These are phyloP conservation scores for Aspergillaceae sp. DNA, from an alignment of 2,329 filamentous ascomycete genomes.

Conservation along the genomic window DNA sequence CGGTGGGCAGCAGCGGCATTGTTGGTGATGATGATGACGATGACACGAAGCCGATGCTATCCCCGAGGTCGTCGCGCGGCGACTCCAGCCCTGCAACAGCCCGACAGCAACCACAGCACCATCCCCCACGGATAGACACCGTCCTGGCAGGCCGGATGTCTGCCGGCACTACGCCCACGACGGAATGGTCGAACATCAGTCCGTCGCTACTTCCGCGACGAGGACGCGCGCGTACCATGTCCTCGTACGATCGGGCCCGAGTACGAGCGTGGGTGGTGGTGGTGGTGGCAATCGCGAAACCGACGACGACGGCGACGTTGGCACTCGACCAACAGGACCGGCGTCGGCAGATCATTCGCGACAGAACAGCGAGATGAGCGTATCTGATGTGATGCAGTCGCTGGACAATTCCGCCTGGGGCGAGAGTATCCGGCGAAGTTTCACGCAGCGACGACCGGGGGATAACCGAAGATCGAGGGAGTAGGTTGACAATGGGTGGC, in stretches of 20 bases:
- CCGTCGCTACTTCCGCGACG: conserved; percentile 29
- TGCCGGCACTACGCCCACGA: conserved; percentile 27
- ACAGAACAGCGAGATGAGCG: conserved; percentile 61
- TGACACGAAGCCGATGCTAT: conserved; percentile 25
- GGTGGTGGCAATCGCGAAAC: conserved; percentile 1
- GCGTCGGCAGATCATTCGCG: conserved; percentile 41
- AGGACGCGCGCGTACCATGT: conserved; percentile 12
- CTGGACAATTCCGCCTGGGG: conserved; percentile 88
- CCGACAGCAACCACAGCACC: conserved; percentile 5
- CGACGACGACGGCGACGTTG: not conserved
- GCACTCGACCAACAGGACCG: conserved; percentile 3
- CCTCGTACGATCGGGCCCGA: conserved; percentile 22
- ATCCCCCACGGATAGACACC: conserved; percentile 43
- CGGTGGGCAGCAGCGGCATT: conserved; percentile 1
- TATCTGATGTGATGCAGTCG: conserved; percentile 70
- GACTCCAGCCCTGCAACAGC: conserved; percentile 19
- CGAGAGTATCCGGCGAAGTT: conserved; percentile 80
- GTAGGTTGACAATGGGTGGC: not conserved
- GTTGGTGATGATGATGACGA: conserved; percentile 3
- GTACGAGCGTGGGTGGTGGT: conserved; percentile 2
- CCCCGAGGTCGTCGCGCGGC: conserved; percentile 22
- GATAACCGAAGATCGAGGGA: not conserved
- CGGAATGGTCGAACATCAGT: conserved; percentile 48
- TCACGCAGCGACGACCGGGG: conserved; percentile 53
- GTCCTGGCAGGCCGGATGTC: conserved; percentile 30